Conservation (phyloP, 805 yeast genomes). For the Suhomyces tanzawaensis region DNA sequence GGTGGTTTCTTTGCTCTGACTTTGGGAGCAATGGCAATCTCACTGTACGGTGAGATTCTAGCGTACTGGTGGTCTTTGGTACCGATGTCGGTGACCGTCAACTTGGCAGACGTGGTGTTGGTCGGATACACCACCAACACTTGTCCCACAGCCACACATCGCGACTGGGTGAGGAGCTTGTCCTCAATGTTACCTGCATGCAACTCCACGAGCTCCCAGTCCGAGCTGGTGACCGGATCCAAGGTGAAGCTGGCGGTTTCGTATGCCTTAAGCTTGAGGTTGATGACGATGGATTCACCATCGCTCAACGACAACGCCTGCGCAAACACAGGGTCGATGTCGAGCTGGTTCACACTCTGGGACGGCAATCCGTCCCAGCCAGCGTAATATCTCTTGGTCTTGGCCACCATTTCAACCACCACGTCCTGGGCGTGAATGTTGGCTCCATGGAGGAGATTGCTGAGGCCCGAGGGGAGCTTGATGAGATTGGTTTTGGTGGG, state of each 20-base stretch:
- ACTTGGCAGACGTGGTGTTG: slow-evolving; percentile 55
- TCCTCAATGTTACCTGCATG: slow-evolving; percentile 78
- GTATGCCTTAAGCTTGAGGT: slow-evolving; percentile 48
- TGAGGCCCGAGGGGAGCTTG: slow-evolving; percentile 50
- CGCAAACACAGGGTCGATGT: slow-evolving; percentile 70
- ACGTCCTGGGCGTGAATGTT: slow-evolving; percentile 58
- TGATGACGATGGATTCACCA: slow-evolving; percentile 35
- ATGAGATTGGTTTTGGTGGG: slow-evolving; percentile 49
- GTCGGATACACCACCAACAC: slow-evolving; percentile 68
- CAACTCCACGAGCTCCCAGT: slow-evolving; percentile 88
- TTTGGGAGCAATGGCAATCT: slow-evolving; percentile 74
- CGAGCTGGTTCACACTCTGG: slow-evolving; percentile 36
- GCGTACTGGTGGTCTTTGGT: slow-evolving; percentile 45
- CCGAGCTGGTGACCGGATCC: slow-evolving; percentile 74
- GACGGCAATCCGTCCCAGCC: slow-evolving; percentile 69
- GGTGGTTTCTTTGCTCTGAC: slow-evolving; percentile 23
- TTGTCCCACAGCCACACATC: slow-evolving; percentile 65
- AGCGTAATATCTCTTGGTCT: slow-evolving; percentile 35
- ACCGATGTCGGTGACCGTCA: slow-evolving; percentile 47
- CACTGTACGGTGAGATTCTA: slow-evolving; percentile 59
- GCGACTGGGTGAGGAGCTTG: slow-evolving; percentile 70
- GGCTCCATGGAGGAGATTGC: slow-evolving; percentile 47
- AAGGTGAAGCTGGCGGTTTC: slow-evolving; percentile 62
- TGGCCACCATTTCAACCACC: slow-evolving; percentile 45
- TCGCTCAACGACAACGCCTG: slow-evolving; percentile 46